phyloP scores from a whole-genome alignment of 83 land plant species.

The Picea abies region DNA sequence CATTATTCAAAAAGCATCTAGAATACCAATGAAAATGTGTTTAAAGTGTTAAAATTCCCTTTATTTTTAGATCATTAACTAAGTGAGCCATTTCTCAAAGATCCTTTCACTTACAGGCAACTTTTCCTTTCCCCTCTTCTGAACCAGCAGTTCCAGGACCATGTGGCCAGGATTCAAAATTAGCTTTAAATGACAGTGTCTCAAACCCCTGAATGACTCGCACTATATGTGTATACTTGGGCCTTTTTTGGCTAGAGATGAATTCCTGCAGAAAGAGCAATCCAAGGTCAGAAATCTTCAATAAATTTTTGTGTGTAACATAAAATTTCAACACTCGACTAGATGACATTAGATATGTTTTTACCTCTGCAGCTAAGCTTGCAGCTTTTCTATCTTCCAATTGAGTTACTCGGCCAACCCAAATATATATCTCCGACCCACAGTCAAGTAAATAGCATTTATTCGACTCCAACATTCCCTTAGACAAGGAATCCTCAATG shows the following conservation, averaged over 20 bases:
- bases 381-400: slow-evolving; percentile 93
- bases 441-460: slow-evolving; percentile 89
- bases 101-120: slow-evolving; percentile 64
- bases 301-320: not conserved
- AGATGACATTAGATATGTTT: too few species aligned
- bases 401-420: slow-evolving; percentile 90
- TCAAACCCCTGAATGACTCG: slow-evolving; percentile 96
- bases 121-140: slow-evolving; percentile 96
- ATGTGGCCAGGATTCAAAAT: slow-evolving; percentile 90
- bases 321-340: not conserved
- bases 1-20: too few species aligned
- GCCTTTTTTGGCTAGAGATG: slow-evolving; percentile 50
- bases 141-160: slow-evolving; percentile 53
- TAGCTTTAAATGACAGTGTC: slow-evolving; percentile 78
- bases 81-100: not conserved
- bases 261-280: slow-evolving; percentile 64
- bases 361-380: slow-evolving; percentile 78
- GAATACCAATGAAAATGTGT: too few species aligned
- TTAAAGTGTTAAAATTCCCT: too few species aligned
- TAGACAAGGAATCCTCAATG: slow-evolving; percentile 51
- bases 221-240: slow-evolving; percentile 70
- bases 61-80: too few species aligned
- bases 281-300: slow-evolving; percentile 4
- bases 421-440: slow-evolving; percentile 85
- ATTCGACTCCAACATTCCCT: slow-evolving; percentile 73